phyloP scores from a whole-genome alignment of 78 protist species.

The Corallochytrium limacisporum region DNA sequence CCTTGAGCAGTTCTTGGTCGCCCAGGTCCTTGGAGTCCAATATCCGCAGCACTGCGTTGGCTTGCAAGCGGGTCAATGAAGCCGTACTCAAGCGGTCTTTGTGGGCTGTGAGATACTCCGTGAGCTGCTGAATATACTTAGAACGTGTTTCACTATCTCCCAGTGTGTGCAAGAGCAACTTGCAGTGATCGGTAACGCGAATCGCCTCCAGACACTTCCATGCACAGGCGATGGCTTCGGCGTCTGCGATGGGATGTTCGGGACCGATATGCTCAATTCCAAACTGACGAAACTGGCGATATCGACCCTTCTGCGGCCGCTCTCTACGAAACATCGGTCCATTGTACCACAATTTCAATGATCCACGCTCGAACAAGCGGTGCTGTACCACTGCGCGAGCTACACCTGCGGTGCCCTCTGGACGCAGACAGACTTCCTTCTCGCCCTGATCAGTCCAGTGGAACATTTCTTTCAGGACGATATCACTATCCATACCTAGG shows the following conservation, averaged over 20 bases:
- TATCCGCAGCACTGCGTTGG: slow-evolving; percentile 29
- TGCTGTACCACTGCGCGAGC: not conserved
- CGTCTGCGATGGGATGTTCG: slow-evolving; percentile 15
- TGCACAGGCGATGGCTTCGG: slow-evolving; percentile 22
- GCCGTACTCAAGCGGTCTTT: too few relatives aligned
- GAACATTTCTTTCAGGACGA: slow-evolving; percentile 49
- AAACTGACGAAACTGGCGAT: slow-evolving; percentile 36
- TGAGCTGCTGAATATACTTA: not conserved
- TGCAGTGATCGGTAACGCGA: not conserved
- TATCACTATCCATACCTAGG: slow-evolving; percentile 32
- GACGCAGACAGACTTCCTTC: slow-evolving; percentile 15
- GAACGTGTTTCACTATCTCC: slow-evolving; percentile 8
- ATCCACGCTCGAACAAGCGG: not conserved
- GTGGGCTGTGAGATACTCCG: not conserved
- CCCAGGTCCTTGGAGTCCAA: slow-evolving; percentile 42
- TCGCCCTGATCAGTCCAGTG: slow-evolving; percentile 6
- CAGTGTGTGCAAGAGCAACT: slow-evolving; percentile 22
- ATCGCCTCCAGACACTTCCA: not conserved
- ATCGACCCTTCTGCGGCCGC: slow-evolving; percentile 45
- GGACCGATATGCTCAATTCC: slow-evolving; percentile 32
- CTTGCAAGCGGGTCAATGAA: too few relatives aligned
- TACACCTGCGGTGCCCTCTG: slow-evolving; percentile 45
- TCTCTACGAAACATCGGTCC: slow-evolving; percentile 60
- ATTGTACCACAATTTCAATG: not conserved
- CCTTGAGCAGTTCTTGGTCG: too few relatives aligned